These are phyloP conservation scores for Ceratobasidium theobromae DNA, from an alignment of 1,284 basidiomycete genomes.

Conservation along the genomic window DNA sequence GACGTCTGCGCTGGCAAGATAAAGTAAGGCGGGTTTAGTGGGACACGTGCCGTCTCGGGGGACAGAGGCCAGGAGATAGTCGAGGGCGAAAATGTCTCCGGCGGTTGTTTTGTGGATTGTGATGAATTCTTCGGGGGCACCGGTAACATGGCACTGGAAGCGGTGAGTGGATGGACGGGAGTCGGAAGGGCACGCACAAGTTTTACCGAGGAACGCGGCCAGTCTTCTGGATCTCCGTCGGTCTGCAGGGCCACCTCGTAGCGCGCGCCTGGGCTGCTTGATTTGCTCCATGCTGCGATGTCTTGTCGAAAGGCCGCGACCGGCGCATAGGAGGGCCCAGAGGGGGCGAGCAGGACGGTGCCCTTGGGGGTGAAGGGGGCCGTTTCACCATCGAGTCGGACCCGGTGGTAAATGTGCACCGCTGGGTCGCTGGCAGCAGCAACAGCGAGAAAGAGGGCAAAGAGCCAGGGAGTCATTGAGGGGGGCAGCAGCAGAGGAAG, in stretches of 20 bases:
- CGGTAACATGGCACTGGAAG: constrained; percentile 60
- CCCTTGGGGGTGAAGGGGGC: constrained; percentile 21
- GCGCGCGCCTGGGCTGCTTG: neutral
- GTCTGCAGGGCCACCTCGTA: constrained; percentile 19
- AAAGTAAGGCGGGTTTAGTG: constrained; percentile 41
- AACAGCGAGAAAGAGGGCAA: neutral
- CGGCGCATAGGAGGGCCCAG: constrained; percentile 9
- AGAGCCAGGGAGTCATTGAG: neutral
- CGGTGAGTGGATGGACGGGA: constrained; percentile 1
- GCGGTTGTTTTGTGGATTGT: constrained; percentile 54
- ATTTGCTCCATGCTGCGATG: constrained; percentile 2
- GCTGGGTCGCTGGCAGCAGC: constrained; percentile 1
- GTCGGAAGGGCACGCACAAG: neutral
- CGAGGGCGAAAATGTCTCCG: constrained; percentile 57
- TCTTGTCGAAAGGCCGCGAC: neutral
- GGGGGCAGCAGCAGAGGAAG: neutral
- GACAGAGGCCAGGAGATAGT: constrained; percentile 67
- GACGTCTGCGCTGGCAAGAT: constrained; percentile 57
- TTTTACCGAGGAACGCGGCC: constrained; percentile 20
- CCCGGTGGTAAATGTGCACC: constrained; percentile 12
- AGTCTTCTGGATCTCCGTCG: constrained; percentile 1
- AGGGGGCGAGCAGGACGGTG: constrained; percentile 11
- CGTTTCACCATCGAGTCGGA: neutral
- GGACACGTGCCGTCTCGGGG: constrained; percentile 68
- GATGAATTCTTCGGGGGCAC: constrained; percentile 56